Base-by-base conservation (phyloP, 83 land plant genomes). In the Picea abies region DNA sequence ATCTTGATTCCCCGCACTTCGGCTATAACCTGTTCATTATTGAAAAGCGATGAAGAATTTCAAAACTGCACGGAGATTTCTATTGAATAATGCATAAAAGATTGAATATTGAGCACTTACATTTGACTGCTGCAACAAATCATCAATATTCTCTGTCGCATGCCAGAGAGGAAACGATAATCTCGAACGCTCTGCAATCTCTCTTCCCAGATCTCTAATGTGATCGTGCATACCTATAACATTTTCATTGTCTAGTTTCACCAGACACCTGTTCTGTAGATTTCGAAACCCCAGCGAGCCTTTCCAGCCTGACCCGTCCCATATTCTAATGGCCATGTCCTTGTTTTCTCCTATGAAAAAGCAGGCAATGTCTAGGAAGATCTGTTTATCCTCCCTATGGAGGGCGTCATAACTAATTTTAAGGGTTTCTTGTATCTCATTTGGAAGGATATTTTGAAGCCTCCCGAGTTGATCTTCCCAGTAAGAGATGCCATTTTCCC, bases 331-430 rank as follows among this genome's bases (percentile, higher is more conserved):
- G 25, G 60, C 79, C 52, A 44, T n/a, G 11, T 17, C 37, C 19
- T 5, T 76, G 41, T 76, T 52, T 52, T 44, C 60, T 7, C 60
- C 79, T 4, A 76, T 44, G 37, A 76, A 76, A 47, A 76, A 39
- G 19, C 79, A 76, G 39, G 79, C 79, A 20, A 76, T 44, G 41
- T 76, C 79, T 23, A 76, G 6, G 79, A 76, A 76, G 41, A 76
- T 76, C 20, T 52, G 16, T 12, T 76, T 16, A 39, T 76, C 79
- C 17, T 44, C n/a, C 41, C 14, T 25, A 76, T 76, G 9, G 6
- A 76, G 58, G 35, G 52, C 29, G 4, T 76, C 60, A 76, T 76
- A 76, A 15, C 79, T 76, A 16, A 76, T 47, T 76, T 5, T 39
- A 6, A 76, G 14, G 17, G 14, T 68, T 32, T 29, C 37, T 68